A percentile compares a stretch with the other conserved stretches of the same genome.
Evolutionary conservation across 352 stramenopile species (phyloP).

Genomic region (Halophytophthora polymorphica): DNA sequence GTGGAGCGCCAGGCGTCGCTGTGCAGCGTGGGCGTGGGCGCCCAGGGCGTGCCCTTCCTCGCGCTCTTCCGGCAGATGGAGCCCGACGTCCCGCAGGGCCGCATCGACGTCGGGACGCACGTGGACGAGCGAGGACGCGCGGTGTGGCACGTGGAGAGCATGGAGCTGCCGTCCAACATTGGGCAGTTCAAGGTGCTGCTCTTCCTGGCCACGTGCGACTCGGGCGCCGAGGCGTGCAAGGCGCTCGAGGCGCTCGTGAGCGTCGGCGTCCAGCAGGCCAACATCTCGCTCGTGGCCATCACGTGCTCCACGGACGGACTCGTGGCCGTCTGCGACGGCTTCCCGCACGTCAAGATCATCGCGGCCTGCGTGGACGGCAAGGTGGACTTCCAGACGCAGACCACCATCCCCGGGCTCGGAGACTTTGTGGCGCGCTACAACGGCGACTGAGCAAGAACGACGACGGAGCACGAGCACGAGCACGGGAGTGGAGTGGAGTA

Average conservation of each 20-base stretch:
- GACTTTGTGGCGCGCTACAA: slow-evolving; percentile 52
- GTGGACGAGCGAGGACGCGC: slow-evolving; percentile 8
- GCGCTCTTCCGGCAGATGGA: slow-evolving; percentile 54
- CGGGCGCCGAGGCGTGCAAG: slow-evolving; percentile 23
- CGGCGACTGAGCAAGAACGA: slow-evolving; percentile 8
- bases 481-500: too few relatives aligned
- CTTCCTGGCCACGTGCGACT: slow-evolving; percentile 31
- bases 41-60: slow-evolving; percentile 40
- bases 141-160: slow-evolving; percentile 22
- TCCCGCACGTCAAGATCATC: slow-evolving; percentile 38
- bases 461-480: too few relatives aligned
- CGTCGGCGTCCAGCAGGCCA: slow-evolving; percentile 21
- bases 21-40: slow-evolving; percentile 40
- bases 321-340: slow-evolving; percentile 25
- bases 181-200: slow-evolving; percentile 32
- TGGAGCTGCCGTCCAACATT: slow-evolving; percentile 35
- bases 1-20: slow-evolving; percentile 17
- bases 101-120: slow-evolving; percentile 19
- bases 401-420: slow-evolving; percentile 31
- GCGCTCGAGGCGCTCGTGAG: slow-evolving; percentile 28
- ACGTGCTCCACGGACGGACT: slow-evolving; percentile 28
- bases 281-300: slow-evolving; percentile 44
- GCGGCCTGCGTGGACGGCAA: slow-evolving; percentile 32
- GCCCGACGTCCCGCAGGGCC: slow-evolving; percentile 29
- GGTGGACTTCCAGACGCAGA: slow-evolving; percentile 15